Evolutionary conservation across 2,329 filamentous ascomycete genomes (phyloP).

Genomic region (Hymenoscyphus occultus): DNA sequence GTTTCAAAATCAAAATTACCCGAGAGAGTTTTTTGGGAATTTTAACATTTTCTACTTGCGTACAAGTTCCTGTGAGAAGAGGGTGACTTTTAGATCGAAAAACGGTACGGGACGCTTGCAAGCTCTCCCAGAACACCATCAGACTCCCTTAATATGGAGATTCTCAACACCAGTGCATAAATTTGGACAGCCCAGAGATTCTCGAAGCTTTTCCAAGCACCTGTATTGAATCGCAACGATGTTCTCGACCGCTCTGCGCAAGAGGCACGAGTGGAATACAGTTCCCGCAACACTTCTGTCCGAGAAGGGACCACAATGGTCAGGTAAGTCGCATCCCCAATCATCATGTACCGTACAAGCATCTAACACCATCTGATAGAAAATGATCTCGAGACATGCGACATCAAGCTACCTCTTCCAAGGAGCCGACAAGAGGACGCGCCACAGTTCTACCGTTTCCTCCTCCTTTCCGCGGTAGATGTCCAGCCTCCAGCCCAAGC

Average conservation of each 20-base stretch:
- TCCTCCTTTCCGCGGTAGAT: constrained; percentile 33
- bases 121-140: no score
- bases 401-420: constrained; percentile 31
- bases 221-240: constrained; percentile 17
- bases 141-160: no score
- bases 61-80: no score
- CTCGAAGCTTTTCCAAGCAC: no score
- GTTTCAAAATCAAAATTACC: background rate
- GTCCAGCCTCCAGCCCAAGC: constrained; percentile 15
- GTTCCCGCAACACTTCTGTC: constrained; percentile 30
- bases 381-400: constrained; percentile 29
- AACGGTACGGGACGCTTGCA: no score
- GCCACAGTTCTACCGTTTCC: constrained; percentile 27
- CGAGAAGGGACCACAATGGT: constrained; percentile 30
- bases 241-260: constrained; percentile 36
- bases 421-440: constrained; percentile 12
- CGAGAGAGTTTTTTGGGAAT: background rate
- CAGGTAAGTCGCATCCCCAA: constrained; percentile 26
- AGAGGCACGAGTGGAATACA: constrained; percentile 31
- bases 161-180: no score
- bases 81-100: no score
- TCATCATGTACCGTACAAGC: background rate
- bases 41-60: background rate
- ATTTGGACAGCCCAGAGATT: no score
- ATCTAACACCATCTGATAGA: constrained; percentile 22